A percentile compares a stretch with the other conserved stretches of the same genome.
Evolutionary conservation across 2,329 filamentous ascomycete species (phyloP).

Genomic region (Fusarium austroafricanum): DNA sequence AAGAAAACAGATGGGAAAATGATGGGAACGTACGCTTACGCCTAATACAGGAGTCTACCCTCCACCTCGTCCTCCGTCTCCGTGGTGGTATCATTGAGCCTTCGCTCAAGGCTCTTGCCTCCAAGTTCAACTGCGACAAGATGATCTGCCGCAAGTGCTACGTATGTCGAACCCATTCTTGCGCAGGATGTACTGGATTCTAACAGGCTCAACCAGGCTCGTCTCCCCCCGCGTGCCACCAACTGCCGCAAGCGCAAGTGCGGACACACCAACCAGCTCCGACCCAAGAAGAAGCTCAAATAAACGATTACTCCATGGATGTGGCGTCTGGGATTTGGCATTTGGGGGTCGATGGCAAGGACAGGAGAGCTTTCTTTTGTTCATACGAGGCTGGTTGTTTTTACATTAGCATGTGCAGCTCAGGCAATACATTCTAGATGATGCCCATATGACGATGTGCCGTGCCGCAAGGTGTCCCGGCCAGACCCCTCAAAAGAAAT

Average conservation of each 20-base stretch:
- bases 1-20: neutral
- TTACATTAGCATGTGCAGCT: conserved; percentile 55
- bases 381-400: conserved; percentile 54
- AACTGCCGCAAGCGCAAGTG: conserved; percentile 99
- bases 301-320: conserved; percentile 58
- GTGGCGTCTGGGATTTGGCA: conserved; percentile 61
- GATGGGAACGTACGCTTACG: conserved; percentile 47
- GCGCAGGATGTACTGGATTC: neutral
- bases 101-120: conserved; percentile 96
- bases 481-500: conserved; percentile 37
- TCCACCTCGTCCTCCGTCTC: conserved; percentile 98
- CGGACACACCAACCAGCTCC: conserved; percentile 99
- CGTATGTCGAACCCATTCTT: conserved; percentile 66
- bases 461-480: conserved; percentile 38
- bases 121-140: conserved; percentile 99
- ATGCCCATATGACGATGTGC: conserved; percentile 48
- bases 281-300: conserved; percentile 99
- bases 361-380: conserved; percentile 51
- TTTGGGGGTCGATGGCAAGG: conserved; percentile 53
- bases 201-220: conserved; percentile 62
- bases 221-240: conserved; percentile 97
- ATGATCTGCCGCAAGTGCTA: conserved; percentile 99
- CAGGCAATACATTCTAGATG: conserved; percentile 54
- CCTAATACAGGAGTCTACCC: conserved; percentile 84
- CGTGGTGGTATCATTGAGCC: conserved; percentile 99